Base-by-base conservation (phyloP, 805 yeast genomes). In the Saturnispora halmiae region DNA sequence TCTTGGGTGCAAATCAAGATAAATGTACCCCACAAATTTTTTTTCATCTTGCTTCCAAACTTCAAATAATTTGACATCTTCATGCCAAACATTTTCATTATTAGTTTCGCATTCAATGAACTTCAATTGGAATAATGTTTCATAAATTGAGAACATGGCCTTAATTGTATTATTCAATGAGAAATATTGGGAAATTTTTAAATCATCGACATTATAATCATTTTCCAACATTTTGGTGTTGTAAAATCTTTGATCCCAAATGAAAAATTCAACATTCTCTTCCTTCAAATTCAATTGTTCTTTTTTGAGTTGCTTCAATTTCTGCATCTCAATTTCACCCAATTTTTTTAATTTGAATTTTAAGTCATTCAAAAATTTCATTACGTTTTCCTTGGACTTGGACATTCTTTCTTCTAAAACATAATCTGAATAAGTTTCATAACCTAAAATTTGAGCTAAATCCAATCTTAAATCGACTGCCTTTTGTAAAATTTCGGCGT, bases 371-470 rank as follows among this genome's bases (percentile, higher is more conserved):
- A 85, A 68, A 53, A 85, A 85, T 27, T 60, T 54, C 50, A 71
- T 54, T 16, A 83, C 95, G 19, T 64, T 72, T 34, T 67, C 65
- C 31, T 79, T 74, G 21, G 65, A 68, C 53, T 84, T 81, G 31
- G 94, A 94, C 88, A 85, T 80, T 56, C 86, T 72, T 40, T 77
- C 80, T 47, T 84, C 90, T 48, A 85, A 66, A 26, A 77, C 72
- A 54, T 72, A 83, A 40, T 78, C 81, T 1, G 92, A 77, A 58
- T 72, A 85, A 42, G 73, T 74, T 7, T 69, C 59, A 59, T 80
- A 85, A 16, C 87, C 92, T 52, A 84, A 64, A 6, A 72, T 44
- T 33, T 69, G 54, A 2, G 94, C 86, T 42, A 79, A 60, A 50
- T 79, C 62, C 26, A 71, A 72, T 54, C 95, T 72, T 40, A 78